phyloP scores from a whole-genome alignment of 768 basidiomycete species.

The Trametes sanguinea region DNA sequence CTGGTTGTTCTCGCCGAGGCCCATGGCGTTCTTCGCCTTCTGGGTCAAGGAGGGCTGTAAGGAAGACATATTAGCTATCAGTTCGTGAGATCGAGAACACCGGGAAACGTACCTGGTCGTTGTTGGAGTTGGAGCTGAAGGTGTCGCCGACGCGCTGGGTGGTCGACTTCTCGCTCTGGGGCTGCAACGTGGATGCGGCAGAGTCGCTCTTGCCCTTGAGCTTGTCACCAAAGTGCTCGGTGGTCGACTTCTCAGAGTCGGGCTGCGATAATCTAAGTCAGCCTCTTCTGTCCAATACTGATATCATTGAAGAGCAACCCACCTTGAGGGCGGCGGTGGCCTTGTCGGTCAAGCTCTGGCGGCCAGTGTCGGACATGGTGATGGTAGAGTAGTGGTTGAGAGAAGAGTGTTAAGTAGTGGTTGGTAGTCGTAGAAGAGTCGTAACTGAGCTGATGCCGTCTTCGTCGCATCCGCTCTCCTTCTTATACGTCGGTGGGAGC shows the following conservation, averaged over 20 bases:
- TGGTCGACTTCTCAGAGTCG: conserved; percentile 40
- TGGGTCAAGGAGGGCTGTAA: conserved; percentile 33
- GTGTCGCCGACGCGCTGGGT: conserved; percentile 39
- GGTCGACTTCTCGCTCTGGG: conserved; percentile 38
- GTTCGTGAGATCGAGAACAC: neutral
- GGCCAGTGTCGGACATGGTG: conserved; percentile 38
- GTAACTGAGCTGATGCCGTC: neutral
- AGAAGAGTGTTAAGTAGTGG: neutral
- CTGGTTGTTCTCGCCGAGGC: conserved; percentile 31
- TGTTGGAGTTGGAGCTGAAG: conserved; percentile 36
- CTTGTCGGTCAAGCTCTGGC: conserved; percentile 41
- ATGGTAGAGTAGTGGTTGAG: neutral
- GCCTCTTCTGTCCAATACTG: neutral
- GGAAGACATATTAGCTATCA: neutral
- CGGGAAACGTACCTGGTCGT: conserved; percentile 22
- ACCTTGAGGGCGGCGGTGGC: conserved; percentile 37
- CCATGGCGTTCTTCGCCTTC: conserved; percentile 40
- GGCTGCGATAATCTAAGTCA: conserved; percentile 25
- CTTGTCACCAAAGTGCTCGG: conserved; percentile 41
- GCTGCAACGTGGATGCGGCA: conserved; percentile 32
- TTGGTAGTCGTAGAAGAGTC: neutral
- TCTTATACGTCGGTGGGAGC: conserved; percentile 1
- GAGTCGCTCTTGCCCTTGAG: conserved; percentile 38
- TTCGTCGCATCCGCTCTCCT: neutral
- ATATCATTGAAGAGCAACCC: neutral